Evolutionary conservation across 2,329 filamentous ascomycete genomes (phyloP).

Genomic region (Periconia macrospinosa): DNA sequence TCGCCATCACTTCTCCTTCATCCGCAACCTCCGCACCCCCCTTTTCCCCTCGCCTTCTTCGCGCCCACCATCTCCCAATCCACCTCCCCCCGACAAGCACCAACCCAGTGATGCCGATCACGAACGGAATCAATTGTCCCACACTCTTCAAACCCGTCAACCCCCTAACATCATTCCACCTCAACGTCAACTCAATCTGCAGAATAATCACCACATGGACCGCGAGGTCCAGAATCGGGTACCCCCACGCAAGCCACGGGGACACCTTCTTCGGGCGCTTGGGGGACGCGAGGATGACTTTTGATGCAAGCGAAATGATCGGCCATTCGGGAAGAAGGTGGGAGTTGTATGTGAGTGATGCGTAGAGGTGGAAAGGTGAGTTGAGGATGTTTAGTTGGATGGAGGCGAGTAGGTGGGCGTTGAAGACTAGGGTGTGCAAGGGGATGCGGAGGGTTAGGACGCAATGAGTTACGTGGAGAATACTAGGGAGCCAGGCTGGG

Average conservation of each 20-base stretch:
- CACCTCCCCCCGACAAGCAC: conserved; percentile 3
- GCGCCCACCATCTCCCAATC: conserved; percentile 1
- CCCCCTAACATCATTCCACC: conserved; percentile 13
- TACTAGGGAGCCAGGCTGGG: too few species aligned
- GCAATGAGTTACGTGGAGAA: too few species aligned
- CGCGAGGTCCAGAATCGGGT: conserved; percentile 1
- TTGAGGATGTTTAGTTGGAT: not conserved
- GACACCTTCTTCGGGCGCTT: not conserved
- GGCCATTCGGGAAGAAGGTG: not conserved
- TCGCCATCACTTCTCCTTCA: too few species aligned
- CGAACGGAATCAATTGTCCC: conserved; percentile 17
- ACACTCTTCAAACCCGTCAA: conserved; percentile 10
- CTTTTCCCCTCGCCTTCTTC: not conserved
- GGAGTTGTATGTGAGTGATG: not conserved
- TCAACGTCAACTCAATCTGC: conserved; percentile 14
- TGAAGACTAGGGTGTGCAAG: not conserved
- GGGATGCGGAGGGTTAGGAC: not conserved
- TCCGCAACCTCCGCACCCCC: not conserved
- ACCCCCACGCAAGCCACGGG: not conserved
- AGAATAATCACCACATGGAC: conserved; percentile 12
- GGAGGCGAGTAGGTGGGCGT: not conserved
- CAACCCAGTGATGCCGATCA: conserved; percentile 13
- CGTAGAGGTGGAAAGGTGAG: not conserved
- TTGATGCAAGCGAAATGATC: not conserved
- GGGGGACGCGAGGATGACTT: not conserved